Percentiles rank a stretch among this genome's conserved stretches.
These are phyloP conservation scores for Malbranchea zuffiana DNA, from an alignment of 2,329 filamentous ascomycete species.

Conservation along the genomic window DNA sequence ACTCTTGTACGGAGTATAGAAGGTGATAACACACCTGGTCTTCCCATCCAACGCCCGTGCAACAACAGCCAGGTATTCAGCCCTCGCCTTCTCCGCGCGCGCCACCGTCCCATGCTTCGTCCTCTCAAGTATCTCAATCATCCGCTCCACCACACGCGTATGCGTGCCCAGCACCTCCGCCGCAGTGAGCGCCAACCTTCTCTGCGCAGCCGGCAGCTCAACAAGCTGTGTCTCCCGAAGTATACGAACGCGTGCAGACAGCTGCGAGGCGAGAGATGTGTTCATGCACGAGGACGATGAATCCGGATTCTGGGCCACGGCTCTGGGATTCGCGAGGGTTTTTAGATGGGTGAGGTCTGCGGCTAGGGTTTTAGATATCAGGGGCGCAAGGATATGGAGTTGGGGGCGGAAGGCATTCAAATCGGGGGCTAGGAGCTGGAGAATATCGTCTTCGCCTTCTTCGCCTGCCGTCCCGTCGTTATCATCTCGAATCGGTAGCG, in stretches of 20 bases:
- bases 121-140: conserved; percentile 31
- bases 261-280: conserved; percentile 19
- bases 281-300: not conserved
- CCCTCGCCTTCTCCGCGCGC: conserved; percentile 28
- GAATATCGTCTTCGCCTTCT: conserved; percentile 16
- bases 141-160: conserved; percentile 27
- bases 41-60: conserved; percentile 30
- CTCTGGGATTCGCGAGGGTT: conserved; percentile 3
- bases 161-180: conserved; percentile 25
- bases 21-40: conserved; percentile 23
- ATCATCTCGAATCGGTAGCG: conserved; percentile 17
- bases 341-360: conserved; percentile 10
- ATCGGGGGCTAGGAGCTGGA: conserved; percentile 26
- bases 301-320: conserved; percentile 1
- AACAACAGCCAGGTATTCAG: conserved; percentile 31
- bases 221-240: conserved; percentile 25
- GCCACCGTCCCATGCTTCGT: conserved; percentile 30
- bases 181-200: conserved; percentile 27
- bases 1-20: conserved; percentile 3
- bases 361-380: conserved; percentile 9
- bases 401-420: conserved; percentile 26
- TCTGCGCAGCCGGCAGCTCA: conserved; percentile 25
- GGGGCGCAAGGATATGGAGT: conserved; percentile 10
- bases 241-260: conserved; percentile 20
- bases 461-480: conserved; percentile 8